phyloP scores from a whole-genome alignment of 805 yeast genomes.

The Kodamaea leandrae region DNA sequence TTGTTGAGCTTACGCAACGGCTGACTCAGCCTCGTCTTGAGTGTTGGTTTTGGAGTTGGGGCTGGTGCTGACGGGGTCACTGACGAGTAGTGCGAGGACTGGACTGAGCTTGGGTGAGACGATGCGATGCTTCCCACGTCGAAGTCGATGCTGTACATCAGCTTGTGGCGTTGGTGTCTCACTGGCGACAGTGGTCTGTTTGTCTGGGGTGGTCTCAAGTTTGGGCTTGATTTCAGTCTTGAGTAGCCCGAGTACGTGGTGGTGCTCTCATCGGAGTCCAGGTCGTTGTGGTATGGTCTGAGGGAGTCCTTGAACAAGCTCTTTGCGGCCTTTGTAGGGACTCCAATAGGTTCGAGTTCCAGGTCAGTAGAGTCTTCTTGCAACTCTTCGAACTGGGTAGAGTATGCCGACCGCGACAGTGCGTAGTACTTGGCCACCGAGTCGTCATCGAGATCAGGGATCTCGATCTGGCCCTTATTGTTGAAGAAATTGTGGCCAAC shows the following conservation, averaged over 20 bases:
- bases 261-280: constrained; percentile 30
- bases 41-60: constrained; percentile 6
- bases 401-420: constrained; percentile 11
- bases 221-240: constrained; percentile 22
- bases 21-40: background rate
- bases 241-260: constrained; percentile 6
- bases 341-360: constrained; percentile 35
- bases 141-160: constrained; percentile 34
- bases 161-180: constrained; percentile 39
- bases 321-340: constrained; percentile 33
- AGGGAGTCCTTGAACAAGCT: constrained; percentile 28
- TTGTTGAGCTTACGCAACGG: background rate
- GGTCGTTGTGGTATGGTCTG: constrained; percentile 18
- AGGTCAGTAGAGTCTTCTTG: constrained; percentile 14
- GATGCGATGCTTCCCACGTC: constrained; percentile 7
- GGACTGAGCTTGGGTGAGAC: constrained; percentile 8
- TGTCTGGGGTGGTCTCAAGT: constrained; percentile 12
- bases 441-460: constrained; percentile 35
- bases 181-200: constrained; percentile 18
- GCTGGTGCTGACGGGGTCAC: constrained; percentile 2
- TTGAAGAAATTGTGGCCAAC: constrained; percentile 3
- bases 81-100: constrained; percentile 3
- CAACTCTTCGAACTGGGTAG: constrained; percentile 26
- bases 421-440: constrained; percentile 11
- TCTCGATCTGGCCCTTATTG: constrained; percentile 37